Base-by-base conservation (phyloP, 2,329 filamentous ascomycete genomes). In the Penicillium sp. region DNA sequence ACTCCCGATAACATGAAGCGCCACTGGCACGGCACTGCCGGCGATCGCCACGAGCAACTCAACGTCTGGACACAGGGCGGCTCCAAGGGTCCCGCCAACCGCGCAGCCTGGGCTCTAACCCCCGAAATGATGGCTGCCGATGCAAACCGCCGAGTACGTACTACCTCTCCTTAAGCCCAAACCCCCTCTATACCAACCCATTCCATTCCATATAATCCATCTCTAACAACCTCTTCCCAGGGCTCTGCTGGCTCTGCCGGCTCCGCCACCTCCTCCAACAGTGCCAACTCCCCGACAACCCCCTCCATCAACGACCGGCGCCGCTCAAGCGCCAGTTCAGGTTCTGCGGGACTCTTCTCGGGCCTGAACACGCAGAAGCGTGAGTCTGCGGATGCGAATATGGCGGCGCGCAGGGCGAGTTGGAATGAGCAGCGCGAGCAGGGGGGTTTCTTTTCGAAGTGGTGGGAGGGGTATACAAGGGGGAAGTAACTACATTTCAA, bases 351-450 rank as follows among this genome's bases (percentile, higher is more conserved):
- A 3, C 64, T 76, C 2, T 74, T 74, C 54, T 65, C 67, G 24
- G 76, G 77, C 33, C 72, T 83, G 62, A 75, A 76, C 5, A 75
- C 72, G 30, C 80, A 82, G 70, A 84, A 84, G 65, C 76, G 82
- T 12, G 77, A 77, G 42, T 75, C 71, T 1, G 60, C 58, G 10
- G 80, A 82, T 66, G 72, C 75, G 0, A 65, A 67, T 2, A 68
- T 77, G 44, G 66, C 70, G 7, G 74, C 72, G 2, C 72, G 82
- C 50, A 71, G 79, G 37, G 70, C 75, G 24, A 82, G 78, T 62
- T 84, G 79, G 71, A 75, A 74, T 55, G 81, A 83, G n/a, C 79
- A 82, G 73, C 70, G 72, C 56, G 70, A 75, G 9, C 67, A 73
- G 30, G 69, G 73, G 0, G 79, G 79, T 0, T 72, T 80, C 53